Evolutionary conservation across 495 filamentous ascomycete species (phyloP).

Genomic region (Penicillium samsonianum): DNA sequence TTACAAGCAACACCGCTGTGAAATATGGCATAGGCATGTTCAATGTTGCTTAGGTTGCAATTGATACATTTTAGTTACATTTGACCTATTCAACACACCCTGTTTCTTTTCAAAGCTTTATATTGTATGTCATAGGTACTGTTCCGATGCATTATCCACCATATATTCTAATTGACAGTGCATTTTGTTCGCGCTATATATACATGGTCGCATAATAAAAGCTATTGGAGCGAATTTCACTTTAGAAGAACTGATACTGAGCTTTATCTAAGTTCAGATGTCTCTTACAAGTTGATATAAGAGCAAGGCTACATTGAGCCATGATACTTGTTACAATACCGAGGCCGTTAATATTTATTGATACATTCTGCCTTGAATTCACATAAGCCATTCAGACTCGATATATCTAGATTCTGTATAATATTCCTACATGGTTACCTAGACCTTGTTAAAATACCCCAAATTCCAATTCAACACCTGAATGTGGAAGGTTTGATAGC

Average conservation of each 20-base stretch:
- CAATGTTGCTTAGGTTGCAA: background rate
- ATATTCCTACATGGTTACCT: background rate
- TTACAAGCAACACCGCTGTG: background rate
- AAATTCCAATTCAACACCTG: background rate
- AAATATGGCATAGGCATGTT: background rate
- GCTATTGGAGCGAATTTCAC: background rate
- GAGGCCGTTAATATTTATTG: background rate
- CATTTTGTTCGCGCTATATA: background rate
- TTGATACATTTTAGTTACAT: background rate
- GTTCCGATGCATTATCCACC: no score
- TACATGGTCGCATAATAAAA: background rate
- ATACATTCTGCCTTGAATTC: background rate
- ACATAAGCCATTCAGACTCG: background rate
- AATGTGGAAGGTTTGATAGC: conserved; percentile 3
- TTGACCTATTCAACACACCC: background rate
- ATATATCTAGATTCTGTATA: background rate
- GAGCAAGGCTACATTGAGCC: background rate
- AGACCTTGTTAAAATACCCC: background rate
- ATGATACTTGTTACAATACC: background rate
- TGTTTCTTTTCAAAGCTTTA: background rate
- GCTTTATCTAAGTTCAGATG: background rate
- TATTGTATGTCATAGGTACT: background rate
- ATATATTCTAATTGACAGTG: background rate
- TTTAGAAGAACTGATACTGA: background rate
- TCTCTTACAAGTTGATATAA: background rate